Evolutionary conservation across 257 asterid species (phyloP), one percentile per base, ranked within the genome.

Genomic region (Sherardia arvensis): DNA sequence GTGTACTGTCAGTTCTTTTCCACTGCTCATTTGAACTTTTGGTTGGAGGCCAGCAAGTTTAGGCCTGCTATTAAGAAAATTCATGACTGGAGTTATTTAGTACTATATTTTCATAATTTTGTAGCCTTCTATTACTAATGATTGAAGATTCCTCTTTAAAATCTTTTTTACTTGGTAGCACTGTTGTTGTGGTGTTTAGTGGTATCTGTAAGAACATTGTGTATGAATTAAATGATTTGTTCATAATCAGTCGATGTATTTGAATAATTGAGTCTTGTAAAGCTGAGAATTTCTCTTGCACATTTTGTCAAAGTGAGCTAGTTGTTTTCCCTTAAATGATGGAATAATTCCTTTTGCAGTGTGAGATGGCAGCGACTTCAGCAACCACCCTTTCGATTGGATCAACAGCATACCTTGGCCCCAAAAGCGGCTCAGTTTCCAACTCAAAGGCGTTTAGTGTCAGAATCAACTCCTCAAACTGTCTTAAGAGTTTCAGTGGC

Each of bases 301-400:
- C 30, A 21, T 45, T 25, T 51, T 2, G 20, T 22, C n/a, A 18
- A 5, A 10, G 66, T 48, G 53, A 59, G 40, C 21, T 22, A 59
- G 58, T 7, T 53, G 5, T 25, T 65, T 29, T 20, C 7, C n/a
- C 23, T 53, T 25, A 23, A 18, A 21, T 27, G 57, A 53, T 27
- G 27, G 27, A 12, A 48, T 18, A 30, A 30, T 33, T 62, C 1
- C 63, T 48, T 20, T 60, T 75, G 77, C 81, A 85, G 94, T 74
- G 78, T 25, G 64, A 72, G 70, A 88, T 86, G 96, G 95, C 95
- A 69, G 83, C 91, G 17, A 77, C 87, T 73, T 61, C 95, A 73
- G 82, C 88, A 68, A 78, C 88, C 73, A 73, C 79, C 43, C 69
- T 84, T 43, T 79, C 90, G 4, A 69, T 81, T 61, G 83, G 85